These are phyloP conservation scores for Colletotrichum tamarilloi DNA, from an alignment of 2,329 filamentous ascomycete genomes.

Conservation along the genomic window DNA sequence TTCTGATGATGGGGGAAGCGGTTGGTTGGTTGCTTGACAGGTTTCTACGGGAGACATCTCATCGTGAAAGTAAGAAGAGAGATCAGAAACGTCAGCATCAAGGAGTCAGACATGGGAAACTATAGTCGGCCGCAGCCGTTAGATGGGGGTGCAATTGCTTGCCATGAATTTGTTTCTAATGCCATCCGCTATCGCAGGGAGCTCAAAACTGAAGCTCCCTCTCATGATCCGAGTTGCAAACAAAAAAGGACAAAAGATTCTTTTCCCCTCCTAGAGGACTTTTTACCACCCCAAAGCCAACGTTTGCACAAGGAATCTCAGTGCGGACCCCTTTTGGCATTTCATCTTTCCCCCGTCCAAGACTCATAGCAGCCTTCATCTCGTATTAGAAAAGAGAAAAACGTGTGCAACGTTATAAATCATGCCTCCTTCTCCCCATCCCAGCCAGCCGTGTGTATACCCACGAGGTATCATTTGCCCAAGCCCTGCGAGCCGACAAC, in stretches of 20 bases:
- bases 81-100: neutral
- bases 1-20: neutral
- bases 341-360: neutral
- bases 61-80: neutral
- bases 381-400: constrained; percentile 12
- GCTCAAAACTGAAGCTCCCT: neutral
- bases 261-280: neutral
- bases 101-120: neutral
- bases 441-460: neutral
- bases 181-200: neutral
- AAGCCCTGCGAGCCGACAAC: neutral
- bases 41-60: too few relatives aligned
- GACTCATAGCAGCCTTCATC: constrained; percentile 8
- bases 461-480: neutral
- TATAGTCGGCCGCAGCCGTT: neutral
- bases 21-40: too few relatives aligned
- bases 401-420: constrained; percentile 1
- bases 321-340: neutral
- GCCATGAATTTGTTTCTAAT: constrained; percentile 20
- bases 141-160: constrained; percentile 29
- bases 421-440: neutral
- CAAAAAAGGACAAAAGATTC: neutral
- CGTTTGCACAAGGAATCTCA: neutral
- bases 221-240: neutral
- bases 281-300: neutral